Evolutionary conservation across 148 eudicot genomes (phyloP).

Genomic region (Nepenthes mirabilis): DNA sequence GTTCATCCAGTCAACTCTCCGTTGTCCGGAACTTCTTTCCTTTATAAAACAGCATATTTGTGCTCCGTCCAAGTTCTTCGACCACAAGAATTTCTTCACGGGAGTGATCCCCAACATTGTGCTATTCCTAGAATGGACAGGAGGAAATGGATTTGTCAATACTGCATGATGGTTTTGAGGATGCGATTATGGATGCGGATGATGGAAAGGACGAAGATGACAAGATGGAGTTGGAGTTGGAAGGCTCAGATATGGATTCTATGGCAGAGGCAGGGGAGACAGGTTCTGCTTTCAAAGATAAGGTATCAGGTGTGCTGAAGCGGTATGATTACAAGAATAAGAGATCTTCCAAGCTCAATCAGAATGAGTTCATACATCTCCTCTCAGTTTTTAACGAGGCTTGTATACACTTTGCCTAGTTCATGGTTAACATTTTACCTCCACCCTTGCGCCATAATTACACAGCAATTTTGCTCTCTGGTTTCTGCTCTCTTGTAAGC

Average conservation of each 20-base stretch:
- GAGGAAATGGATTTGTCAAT: constrained; percentile 34
- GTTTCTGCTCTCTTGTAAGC: too few relatives aligned
- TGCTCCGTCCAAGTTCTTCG: too few relatives aligned
- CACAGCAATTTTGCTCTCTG: too few relatives aligned
- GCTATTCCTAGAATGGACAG: constrained; percentile 1
- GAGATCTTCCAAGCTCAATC: constrained; percentile 80
- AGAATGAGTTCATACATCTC: constrained; percentile 79
- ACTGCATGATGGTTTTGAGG: constrained; percentile 29
- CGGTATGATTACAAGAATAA: constrained; percentile 67
- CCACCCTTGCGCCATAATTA: too few relatives aligned
- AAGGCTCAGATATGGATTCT: constrained; percentile 15
- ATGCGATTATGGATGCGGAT: constrained; percentile 41
- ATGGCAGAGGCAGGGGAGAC: constrained; percentile 31
- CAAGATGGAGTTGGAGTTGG: constrained; percentile 60
- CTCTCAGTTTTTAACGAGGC: constrained; percentile 71
- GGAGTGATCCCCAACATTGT: too few relatives aligned
- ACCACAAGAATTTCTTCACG: too few relatives aligned
- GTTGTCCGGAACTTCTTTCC: too few relatives aligned
- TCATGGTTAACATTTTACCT: not conserved
- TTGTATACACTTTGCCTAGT: constrained; percentile 55
- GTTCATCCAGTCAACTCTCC: too few relatives aligned
- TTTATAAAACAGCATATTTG: too few relatives aligned
- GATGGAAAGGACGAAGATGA: constrained; percentile 40
- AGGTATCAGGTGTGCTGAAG: constrained; percentile 53
- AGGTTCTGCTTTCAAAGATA: constrained; percentile 52